Conservation (phyloP, 495 filamentous ascomycete species). For the Penicillium taxi region DNA sequence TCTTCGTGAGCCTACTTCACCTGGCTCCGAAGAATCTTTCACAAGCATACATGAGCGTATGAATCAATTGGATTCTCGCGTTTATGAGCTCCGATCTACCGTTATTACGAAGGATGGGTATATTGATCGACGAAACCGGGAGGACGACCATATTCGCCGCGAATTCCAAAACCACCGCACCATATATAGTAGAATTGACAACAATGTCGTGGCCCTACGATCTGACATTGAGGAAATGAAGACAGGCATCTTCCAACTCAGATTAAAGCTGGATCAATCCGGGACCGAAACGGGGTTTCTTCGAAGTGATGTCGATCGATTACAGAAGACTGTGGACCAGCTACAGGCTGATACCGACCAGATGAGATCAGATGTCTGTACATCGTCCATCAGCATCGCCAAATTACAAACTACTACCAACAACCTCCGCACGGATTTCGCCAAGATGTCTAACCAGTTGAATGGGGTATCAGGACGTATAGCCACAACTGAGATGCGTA, state of each 20-base stretch:
- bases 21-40: constrained; percentile 28
- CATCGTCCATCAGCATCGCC: constrained; percentile 32
- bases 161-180: constrained; percentile 33
- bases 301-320: constrained; percentile 32
- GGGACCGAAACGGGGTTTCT: constrained; percentile 33
- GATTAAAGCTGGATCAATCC: constrained; percentile 26
- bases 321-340: constrained; percentile 35
- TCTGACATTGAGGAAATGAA: constrained; percentile 35
- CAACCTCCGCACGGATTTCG: constrained; percentile 31
- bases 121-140: constrained; percentile 36
- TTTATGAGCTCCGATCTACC: constrained; percentile 31
- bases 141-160: constrained; percentile 35
- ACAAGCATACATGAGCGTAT: constrained; percentile 32
- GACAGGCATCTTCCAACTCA: constrained; percentile 29
- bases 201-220: constrained; percentile 32
- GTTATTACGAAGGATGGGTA: constrained; percentile 35
- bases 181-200: constrained; percentile 32
- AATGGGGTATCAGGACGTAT: constrained; percentile 20
- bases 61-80: constrained; percentile 31
- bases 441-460: constrained; percentile 26
- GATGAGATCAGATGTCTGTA: constrained; percentile 29
- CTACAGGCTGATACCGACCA: constrained; percentile 28
- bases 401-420: constrained; percentile 30
- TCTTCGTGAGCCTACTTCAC: constrained; percentile 29
- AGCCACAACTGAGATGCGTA: constrained; percentile 8